Evolutionary conservation across 371 early-diverging fungal genomes (phyloP).

Genomic region (Apophysomyces sp.): DNA sequence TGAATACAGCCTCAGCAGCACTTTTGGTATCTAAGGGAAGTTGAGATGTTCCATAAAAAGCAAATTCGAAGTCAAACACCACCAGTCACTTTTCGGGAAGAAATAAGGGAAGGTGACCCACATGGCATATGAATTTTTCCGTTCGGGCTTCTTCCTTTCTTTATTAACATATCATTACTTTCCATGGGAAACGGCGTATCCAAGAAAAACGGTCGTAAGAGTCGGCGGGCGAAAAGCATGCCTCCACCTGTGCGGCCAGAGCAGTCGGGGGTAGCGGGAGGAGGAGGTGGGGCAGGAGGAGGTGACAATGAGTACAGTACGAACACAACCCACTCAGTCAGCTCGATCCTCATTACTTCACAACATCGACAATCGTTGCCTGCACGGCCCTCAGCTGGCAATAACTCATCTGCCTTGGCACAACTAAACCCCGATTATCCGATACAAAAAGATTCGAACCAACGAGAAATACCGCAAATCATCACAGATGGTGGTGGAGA

Average conservation of each 20-base stretch:
- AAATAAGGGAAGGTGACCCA: not conserved
- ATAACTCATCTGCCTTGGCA: conserved; percentile 22
- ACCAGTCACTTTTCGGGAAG: too few species aligned
- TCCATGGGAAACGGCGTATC: conserved; percentile 22
- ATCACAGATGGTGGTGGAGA: not conserved
- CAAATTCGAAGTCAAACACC: too few species aligned
- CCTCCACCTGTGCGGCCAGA: conserved; percentile 17
- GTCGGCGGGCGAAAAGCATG: conserved; percentile 16
- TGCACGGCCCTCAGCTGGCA: conserved; percentile 3
- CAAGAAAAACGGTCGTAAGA: conserved; percentile 14
- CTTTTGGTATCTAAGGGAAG: too few species aligned
- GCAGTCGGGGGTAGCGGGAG: too few species aligned
- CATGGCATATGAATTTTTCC: not conserved
- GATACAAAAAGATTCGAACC: conserved; percentile 5
- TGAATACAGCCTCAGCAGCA: too few species aligned
- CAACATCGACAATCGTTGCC: conserved; percentile 30
- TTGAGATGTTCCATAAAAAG: too few species aligned
- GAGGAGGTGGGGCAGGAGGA: not conserved
- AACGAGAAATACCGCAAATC: conserved; percentile 12
- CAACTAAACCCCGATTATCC: conserved; percentile 52
- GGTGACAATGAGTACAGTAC: conserved; percentile 46
- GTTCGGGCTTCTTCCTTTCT: not conserved
- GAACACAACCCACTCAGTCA: conserved; percentile 48
- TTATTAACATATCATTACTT: not conserved
- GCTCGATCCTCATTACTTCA: conserved; percentile 40